A percentile compares a stretch with the other conserved stretches of the same genome.
phyloP scores from a whole-genome alignment of 768 basidiomycete species.

The Tubosaeta sp. region DNA sequence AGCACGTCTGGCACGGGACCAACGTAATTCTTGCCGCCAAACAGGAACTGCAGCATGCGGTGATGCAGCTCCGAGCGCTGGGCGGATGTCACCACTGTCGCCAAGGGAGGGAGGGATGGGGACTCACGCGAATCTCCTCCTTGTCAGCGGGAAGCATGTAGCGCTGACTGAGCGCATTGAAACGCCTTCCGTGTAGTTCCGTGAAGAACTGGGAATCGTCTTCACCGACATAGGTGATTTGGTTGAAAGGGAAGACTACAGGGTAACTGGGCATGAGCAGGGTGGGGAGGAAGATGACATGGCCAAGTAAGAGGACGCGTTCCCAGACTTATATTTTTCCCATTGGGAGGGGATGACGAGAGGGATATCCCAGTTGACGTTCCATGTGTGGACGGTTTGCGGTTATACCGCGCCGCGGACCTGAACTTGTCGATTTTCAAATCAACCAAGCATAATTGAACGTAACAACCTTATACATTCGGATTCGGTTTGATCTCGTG shows the following conservation, averaged over 20 bases:
- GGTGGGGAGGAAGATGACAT: constrained; percentile 21
- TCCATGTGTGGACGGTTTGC: constrained; percentile 24
- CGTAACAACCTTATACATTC: constrained; percentile 33
- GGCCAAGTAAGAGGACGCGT: neutral
- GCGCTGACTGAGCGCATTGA: constrained; percentile 50
- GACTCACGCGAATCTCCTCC: constrained; percentile 57
- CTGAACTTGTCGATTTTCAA: constrained; percentile 29
- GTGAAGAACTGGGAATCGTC: constrained; percentile 55
- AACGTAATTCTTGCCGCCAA: constrained; percentile 58
- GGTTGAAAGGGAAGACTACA: constrained; percentile 32
- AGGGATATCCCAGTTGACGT: constrained; percentile 21
- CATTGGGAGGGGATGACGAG: constrained; percentile 30
- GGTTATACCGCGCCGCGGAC: constrained; percentile 30
- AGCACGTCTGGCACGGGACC: constrained; percentile 61
- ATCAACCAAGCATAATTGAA: constrained; percentile 26
- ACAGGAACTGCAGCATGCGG: constrained; percentile 62
- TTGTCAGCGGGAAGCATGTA: constrained; percentile 66
- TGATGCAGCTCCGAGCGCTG: constrained; percentile 65
- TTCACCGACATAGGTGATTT: constrained; percentile 36
- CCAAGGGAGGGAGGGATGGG: neutral
- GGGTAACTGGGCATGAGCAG: constrained; percentile 30
- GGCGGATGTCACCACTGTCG: constrained; percentile 3
- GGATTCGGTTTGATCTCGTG: constrained; percentile 69
- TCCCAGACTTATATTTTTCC: constrained; percentile 31
- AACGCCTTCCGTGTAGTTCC: constrained; percentile 45